A percentile compares a stretch with the other conserved stretches of the same genome.
These are phyloP conservation scores for Malassezia nana DNA, from an alignment of 1,284 basidiomycete species.

Conservation along the genomic window DNA sequence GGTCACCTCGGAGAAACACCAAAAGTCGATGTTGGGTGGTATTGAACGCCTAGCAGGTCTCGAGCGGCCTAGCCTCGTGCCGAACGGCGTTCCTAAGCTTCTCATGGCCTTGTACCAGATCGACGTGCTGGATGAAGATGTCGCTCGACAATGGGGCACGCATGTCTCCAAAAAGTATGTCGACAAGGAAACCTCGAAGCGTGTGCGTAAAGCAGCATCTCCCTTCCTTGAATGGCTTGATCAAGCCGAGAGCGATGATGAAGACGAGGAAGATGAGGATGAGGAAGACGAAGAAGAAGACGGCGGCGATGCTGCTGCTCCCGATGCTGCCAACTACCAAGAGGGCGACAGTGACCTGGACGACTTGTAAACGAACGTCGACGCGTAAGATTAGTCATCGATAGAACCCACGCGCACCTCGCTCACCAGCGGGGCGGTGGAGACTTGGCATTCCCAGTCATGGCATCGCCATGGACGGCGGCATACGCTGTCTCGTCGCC, in stretches of 20 bases:
- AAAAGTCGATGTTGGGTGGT: conserved; percentile 72
- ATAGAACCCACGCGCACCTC: not conserved
- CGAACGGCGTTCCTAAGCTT: conserved; percentile 66
- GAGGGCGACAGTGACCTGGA: conserved; percentile 39
- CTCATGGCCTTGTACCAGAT: conserved; percentile 90
- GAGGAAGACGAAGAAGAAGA: conserved; percentile 23
- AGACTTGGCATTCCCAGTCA: not conserved
- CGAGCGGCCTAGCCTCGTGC: conserved; percentile 37
- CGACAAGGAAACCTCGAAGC: conserved; percentile 88
- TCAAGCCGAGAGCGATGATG: conserved; percentile 40
- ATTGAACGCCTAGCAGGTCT: conserved; percentile 45
- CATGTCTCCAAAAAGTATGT: conserved; percentile 95
- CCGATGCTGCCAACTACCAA: conserved; percentile 23
- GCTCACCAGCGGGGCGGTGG: not conserved
- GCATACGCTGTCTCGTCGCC: not conserved
- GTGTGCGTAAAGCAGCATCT: conserved; percentile 85
- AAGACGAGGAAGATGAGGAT: conserved; percentile 41
- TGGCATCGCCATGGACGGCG: conserved; percentile 1
- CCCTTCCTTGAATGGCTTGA: conserved; percentile 63
- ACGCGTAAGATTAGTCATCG: not conserved
- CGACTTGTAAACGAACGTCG: conserved; percentile 21
- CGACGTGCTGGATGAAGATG: conserved; percentile 84
- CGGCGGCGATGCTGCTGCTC: conserved; percentile 17
- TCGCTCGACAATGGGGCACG: conserved; percentile 84
- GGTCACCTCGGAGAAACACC: conserved; percentile 70